Base-by-base conservation (phyloP, 805 yeast species). In the Suhomyces emberorum region DNA sequence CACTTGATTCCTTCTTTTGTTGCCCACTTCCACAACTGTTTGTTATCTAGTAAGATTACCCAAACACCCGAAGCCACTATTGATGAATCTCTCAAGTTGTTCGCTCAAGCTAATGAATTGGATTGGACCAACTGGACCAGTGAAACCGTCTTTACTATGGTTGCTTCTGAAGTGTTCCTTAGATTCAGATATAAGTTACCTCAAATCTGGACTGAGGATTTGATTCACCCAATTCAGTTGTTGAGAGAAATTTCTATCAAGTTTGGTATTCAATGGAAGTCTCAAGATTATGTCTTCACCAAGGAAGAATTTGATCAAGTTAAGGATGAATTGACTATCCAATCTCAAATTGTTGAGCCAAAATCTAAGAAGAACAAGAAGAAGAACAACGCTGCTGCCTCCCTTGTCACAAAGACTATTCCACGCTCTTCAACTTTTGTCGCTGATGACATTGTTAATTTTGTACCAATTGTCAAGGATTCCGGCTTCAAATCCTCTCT, bases 261-360 rank as follows among this genome's bases (percentile, higher is more conserved):
- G 61, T 77, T 81, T 48, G 98, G 98, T 62, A 77, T 91, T 35
- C 98, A 93, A 67, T 82, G 95, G 85, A 63, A 69, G 42, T 68
- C 74, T 8, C 72, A 63, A 43, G 54, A 63, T 8, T 80, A 76
- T 52, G 63, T 57, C 9, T 76, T 77, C 56, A 69, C 76, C 22
- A 54, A 55, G 30, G 77, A 69, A 30, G 59, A 51, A 14, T 57
- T 69, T 28, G 65, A 60, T 20, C 42, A 47, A n/a, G 38, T 48
- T 17, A 39, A 54, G 10, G 71, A 60, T 3, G 59, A 55, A 34
- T 44, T 55, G 25, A 35, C 51, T 7, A 37, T 49, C 4, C 41
- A 46, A 6, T 32, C 46, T 3, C 42, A 43, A 9, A 30, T 17
- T 1, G 17, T 35, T 10, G 51, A 43, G 17, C 17, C 53, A 18